Evolutionary conservation across 2,329 filamentous ascomycete genomes (phyloP).

Genomic region (Penicillium frequentans): DNA sequence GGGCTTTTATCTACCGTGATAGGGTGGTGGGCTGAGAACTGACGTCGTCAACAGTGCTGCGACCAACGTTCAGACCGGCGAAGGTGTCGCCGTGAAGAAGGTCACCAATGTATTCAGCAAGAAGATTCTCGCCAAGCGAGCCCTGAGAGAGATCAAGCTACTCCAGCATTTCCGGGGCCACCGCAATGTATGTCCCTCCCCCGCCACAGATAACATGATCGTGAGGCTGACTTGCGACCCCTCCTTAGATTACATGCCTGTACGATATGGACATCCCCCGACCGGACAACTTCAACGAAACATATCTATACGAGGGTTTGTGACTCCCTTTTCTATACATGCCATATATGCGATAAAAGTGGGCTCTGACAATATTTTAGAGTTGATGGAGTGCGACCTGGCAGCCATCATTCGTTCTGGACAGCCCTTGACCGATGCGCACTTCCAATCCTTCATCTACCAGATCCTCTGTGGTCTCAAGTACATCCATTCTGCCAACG

Average conservation of each 20-base stretch:
- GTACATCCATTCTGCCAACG: conserved; percentile 98
- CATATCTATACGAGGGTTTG: conserved; percentile 95
- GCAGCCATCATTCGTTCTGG: conserved; percentile 97
- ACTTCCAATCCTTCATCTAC: conserved; percentile 99
- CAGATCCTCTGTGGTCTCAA: conserved; percentile 98
- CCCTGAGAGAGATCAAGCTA: conserved; percentile 96
- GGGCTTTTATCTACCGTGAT: not conserved
- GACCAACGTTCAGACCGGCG: conserved; percentile 83
- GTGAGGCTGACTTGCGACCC: conserved; percentile 37
- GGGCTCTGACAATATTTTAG: conserved; percentile 48
- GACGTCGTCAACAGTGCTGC: conserved; percentile 65
- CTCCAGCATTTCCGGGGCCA: conserved; percentile 95
- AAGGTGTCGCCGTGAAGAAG: conserved; percentile 98
- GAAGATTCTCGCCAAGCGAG: conserved; percentile 98
- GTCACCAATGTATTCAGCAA: conserved; percentile 99
- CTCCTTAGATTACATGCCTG: conserved; percentile 83
- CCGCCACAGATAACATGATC: not conserved
- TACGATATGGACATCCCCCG: conserved; percentile 99
- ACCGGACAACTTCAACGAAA: conserved; percentile 98
- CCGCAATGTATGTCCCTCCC: conserved; percentile 65
- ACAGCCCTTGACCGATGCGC: conserved; percentile 93
- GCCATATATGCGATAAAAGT: not conserved
- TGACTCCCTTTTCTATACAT: not conserved
- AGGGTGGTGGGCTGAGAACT: not conserved
- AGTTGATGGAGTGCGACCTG: conserved; percentile 98